Evolutionary conservation across 441 rosid species (phyloP), one percentile per base, ranked within the genome.

Genomic region (Gossypium davidsonii): DNA sequence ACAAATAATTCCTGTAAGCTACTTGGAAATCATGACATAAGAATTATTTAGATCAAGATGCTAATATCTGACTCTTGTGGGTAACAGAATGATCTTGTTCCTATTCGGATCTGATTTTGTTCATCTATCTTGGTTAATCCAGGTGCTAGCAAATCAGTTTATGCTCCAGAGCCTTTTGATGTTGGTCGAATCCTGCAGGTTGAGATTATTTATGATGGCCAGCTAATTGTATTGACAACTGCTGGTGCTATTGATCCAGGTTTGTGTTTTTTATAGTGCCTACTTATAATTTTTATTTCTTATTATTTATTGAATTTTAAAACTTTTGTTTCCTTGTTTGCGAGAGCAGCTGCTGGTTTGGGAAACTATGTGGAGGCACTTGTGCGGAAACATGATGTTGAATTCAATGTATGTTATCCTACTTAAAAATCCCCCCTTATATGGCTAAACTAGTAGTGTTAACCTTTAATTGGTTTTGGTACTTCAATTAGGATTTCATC

Each of bases 311-410:
- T 51, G 26, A 68, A 28, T 25, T 9, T 58, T 1, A 6, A 8
- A 42, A 26, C 44, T 1, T 37, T 53, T 34, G 37, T 39, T 63
- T 20, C 49, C 39, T 53, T 63, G 23, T 73, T 20, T 15, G 37
- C 23, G 55, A 11, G 76, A 6, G 74, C 86, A 95, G 99, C 97
- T 83, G 89, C 99, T 76, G 97, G 98, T 71, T 83, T 95, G 79
- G 97, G 99, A 81, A 89, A 89, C 88, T 90, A 91, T 73, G 97
- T 95, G 74, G 99, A 95, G 81, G 90, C 97, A 23, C 90, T 91
- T 76, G 93, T 90, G 80, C 84, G 91, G 72, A 95, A 89, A 79
- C 97, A 91, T 70, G 99, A 95, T 73, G 85, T 90, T 71, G 91
- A 86, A 78, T 93, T 93, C 78, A 90, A 91, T 80, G 99, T 95